Conservation (phyloP, 768 basidiomycete genomes). For the Gyrodon lividus region DNA sequence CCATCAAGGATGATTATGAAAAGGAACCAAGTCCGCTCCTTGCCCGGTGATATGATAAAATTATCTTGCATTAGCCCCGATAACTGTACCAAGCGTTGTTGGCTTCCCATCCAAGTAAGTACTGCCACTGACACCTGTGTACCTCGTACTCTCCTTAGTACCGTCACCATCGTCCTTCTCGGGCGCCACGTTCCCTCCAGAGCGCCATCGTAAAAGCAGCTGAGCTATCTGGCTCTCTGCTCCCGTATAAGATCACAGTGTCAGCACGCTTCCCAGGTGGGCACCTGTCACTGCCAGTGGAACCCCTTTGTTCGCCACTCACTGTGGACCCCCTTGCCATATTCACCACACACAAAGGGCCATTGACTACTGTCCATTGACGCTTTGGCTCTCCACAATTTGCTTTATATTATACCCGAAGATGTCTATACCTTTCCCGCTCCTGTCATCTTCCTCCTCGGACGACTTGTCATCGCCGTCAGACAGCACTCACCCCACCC, state of each 20-base stretch:
- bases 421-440: constrained; percentile 23
- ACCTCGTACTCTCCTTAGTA: too few relatives aligned
- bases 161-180: background rate
- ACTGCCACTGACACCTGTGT: constrained; percentile 1
- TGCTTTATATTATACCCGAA: constrained; percentile 10
- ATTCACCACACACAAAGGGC: constrained; percentile 25
- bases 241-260: too few relatives aligned
- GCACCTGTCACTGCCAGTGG: background rate
- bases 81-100: background rate
- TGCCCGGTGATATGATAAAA: constrained; percentile 12
- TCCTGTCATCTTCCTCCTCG: constrained; percentile 12
- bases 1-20: constrained; percentile 16
- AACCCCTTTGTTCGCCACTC: constrained; percentile 21
- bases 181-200: background rate
- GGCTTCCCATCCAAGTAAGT: background rate
- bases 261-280: constrained; percentile 4
- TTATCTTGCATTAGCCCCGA: too few relatives aligned
- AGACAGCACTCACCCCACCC: constrained; percentile 15
- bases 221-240: background rate
- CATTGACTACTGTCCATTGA: constrained; percentile 15
- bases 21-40: constrained; percentile 3
- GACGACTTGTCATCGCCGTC: constrained; percentile 10
- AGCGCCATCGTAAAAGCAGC: background rate
- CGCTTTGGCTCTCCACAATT: constrained; percentile 21
- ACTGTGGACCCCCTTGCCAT: constrained; percentile 2